Evolutionary conservation across 768 basidiomycete species (phyloP), one percentile per base, ranked within the genome.

Genomic region (Leccinum ochraceum): DNA sequence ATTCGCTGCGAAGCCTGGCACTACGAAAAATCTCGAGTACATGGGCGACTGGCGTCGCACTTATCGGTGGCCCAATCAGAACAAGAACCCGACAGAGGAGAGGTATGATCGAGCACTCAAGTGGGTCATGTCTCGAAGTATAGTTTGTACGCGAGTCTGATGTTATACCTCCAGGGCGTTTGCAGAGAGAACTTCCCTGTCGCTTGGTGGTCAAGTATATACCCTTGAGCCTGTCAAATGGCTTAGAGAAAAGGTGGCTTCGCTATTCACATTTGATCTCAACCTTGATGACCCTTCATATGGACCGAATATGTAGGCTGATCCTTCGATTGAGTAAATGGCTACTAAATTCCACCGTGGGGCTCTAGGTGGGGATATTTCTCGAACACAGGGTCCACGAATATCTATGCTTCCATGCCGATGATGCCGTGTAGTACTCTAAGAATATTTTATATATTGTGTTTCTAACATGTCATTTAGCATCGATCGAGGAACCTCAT

Each of bases 311-410:
- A 51, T 67, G 67, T 67, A 52, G 34, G 67, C 58, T 37, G 2
- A 1, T 53, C 24, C 9, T 9, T 3, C 16, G 2, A n/a, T 49
- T 51, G 13, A 22, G 37, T 30, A 10, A 26, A 20, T 7, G 4
- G 8, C 17, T 42, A n/a, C 39, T n/a, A 10, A 42, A 9, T 17
- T 42, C 9, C 39, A 42, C 3, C 17, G 8, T 42, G 39, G 39
- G 17, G 17, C 17, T 42, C 36, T 46, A 66, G 65, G 65, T 66
- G 65, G 65, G 65, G 56, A 36, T 67, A 66, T 48, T 66, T 66
- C 44, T 67, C 64, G 4, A 62, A 30, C 53, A 32, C 4, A 9
- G 58, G 26, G 1, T 17, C 11, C 0, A n/a, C 8, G 3, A 24
- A 42, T 8, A 42, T 66, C 7, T 53, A 54, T 3, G n/a, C 56